These are phyloP conservation scores for Sporopachydermia lactativora DNA, from an alignment of 805 yeast species.

Conservation along the genomic window DNA sequence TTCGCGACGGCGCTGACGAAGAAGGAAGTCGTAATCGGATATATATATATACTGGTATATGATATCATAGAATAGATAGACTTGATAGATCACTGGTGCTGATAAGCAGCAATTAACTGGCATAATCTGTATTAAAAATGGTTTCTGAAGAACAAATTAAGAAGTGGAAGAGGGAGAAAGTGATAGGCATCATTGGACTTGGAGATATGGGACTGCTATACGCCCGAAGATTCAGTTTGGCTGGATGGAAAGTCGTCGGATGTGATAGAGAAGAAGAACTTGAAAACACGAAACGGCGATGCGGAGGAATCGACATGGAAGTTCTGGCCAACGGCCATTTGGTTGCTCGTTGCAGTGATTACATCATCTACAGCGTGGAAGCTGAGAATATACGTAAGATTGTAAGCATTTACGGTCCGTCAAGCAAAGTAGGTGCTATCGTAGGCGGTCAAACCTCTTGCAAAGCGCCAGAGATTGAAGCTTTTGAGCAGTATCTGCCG, in stretches of 20 bases:
- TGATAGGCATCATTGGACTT: constrained; percentile 83
- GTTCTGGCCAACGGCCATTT: constrained; percentile 68
- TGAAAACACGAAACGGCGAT: neutral
- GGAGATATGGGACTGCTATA: constrained; percentile 96
- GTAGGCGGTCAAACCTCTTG: constrained; percentile 99
- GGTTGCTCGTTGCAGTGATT: constrained; percentile 73
- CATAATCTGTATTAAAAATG: neutral
- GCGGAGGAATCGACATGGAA: constrained; percentile 20
- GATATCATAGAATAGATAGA: too few species aligned
- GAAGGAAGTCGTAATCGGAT: too few species aligned
- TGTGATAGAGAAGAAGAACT: constrained; percentile 61
- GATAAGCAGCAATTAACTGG: too few species aligned
- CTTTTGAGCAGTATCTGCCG: constrained; percentile 69
- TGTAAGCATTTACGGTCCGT: constrained; percentile 68
- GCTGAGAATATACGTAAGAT: constrained; percentile 71
- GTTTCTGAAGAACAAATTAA: constrained; percentile 5
- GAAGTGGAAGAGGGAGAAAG: constrained; percentile 31
- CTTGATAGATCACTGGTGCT: too few species aligned
- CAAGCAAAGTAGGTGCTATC: constrained; percentile 74
- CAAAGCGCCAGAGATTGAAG: constrained; percentile 77
- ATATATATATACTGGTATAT: too few species aligned
- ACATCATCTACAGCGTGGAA: constrained; percentile 81
- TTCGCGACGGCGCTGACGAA: too few species aligned
- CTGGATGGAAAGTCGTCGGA: constrained; percentile 84
- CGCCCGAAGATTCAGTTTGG: constrained; percentile 60